phyloP scores from a whole-genome alignment of 345 rosid species.

The Eucalyptus regnans region DNA sequence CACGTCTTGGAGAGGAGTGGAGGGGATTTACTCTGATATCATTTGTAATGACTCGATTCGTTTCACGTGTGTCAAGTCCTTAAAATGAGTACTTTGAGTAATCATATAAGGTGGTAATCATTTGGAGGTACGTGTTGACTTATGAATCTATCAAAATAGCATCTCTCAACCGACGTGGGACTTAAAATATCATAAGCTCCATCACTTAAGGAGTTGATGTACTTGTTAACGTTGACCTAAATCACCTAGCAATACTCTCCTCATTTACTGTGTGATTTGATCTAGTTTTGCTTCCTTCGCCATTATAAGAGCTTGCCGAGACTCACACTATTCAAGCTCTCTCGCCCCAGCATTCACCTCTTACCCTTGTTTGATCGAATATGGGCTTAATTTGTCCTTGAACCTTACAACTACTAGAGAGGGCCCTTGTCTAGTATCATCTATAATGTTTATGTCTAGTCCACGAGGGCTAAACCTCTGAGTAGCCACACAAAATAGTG shows the following conservation, averaged over 20 bases:
- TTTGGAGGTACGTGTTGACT: too few species aligned
- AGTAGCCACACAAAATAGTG: not conserved
- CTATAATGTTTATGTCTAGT: not conserved
- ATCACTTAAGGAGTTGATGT: not conserved
- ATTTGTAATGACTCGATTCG: fast-evolving
- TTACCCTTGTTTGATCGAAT: not conserved
- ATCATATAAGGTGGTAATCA: not conserved
- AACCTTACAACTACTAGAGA: not conserved
- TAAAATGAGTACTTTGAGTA: not conserved
- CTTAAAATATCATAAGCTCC: not conserved
- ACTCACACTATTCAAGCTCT: not conserved
- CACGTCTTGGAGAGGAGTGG: not conserved
- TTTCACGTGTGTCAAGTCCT: not conserved
- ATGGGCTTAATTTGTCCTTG: not conserved
- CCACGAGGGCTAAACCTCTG: not conserved
- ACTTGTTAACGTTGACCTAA: fast-evolving
- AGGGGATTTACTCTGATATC: fast-evolving
- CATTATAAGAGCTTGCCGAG: not conserved
- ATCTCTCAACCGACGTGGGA: fast-evolving
- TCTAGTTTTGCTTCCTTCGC: not conserved
- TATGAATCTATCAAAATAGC: not conserved
- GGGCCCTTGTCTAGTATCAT: not conserved
- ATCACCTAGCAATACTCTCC: not conserved
- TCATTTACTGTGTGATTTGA: not conserved
- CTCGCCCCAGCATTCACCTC: fast-evolving